Evolutionary conservation across 1,139 yeast species (phyloP).

Genomic region (Blastobotrys arbuscula): DNA sequence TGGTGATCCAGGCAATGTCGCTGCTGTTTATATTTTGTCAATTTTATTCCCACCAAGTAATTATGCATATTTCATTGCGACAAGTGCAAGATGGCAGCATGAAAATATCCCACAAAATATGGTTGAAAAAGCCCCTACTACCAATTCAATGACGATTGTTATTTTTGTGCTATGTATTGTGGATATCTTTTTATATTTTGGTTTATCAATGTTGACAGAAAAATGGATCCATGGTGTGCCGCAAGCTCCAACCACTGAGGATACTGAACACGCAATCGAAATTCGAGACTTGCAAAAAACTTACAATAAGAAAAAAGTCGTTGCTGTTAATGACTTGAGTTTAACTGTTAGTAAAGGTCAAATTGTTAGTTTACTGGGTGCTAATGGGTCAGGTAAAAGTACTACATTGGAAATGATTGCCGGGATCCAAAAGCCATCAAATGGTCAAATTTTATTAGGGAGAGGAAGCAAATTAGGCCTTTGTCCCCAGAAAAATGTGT

Average conservation of each 20-base stretch:
- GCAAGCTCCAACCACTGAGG: slow-evolving; percentile 13
- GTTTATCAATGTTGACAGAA: slow-evolving; percentile 26
- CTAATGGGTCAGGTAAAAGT: slow-evolving; percentile 39
- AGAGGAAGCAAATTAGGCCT: slow-evolving; percentile 32
- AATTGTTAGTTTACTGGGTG: slow-evolving; percentile 34
- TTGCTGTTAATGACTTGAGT: slow-evolving; percentile 31
- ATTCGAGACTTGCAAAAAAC: slow-evolving; percentile 24
- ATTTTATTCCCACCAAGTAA: slow-evolving; percentile 36
- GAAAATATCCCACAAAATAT: slow-evolving; percentile 23
- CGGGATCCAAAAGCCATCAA: slow-evolving; percentile 30
- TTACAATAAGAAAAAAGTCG: slow-evolving; percentile 24
- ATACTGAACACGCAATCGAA: slow-evolving; percentile 21
- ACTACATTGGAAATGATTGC: slow-evolving; percentile 37
- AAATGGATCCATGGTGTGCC: slow-evolving; percentile 25
- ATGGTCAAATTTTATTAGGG: slow-evolving; percentile 28
- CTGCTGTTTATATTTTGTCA: slow-evolving; percentile 30
- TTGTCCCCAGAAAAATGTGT: slow-evolving; percentile 37
- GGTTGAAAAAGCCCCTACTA: slow-evolving; percentile 27
- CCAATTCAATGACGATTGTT: slow-evolving; percentile 28
- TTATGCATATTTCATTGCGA: slow-evolving; percentile 31
- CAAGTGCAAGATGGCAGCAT: slow-evolving; percentile 29
- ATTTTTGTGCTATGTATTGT: slow-evolving; percentile 31
- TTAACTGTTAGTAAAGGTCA: slow-evolving; percentile 30
- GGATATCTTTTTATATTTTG: slow-evolving; percentile 28
- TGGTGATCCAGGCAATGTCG: slow-evolving; percentile 22